These are phyloP conservation scores for Akanthomyces dipterigenus DNA, from an alignment of 2,329 filamentous ascomycete genomes.

Conservation along the genomic window DNA sequence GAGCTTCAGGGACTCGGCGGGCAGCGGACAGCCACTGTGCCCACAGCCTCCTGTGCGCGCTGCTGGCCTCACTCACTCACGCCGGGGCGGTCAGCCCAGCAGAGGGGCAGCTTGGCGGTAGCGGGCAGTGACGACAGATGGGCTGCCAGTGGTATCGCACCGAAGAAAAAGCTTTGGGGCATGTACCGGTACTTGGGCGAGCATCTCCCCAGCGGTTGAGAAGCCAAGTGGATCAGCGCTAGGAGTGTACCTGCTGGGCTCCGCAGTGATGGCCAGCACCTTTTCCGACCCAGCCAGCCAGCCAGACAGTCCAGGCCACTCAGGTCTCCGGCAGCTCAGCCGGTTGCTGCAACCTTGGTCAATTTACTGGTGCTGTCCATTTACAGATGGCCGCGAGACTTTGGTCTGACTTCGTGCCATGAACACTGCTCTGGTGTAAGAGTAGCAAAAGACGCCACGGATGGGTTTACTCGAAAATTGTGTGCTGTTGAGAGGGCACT, in stretches of 20 bases:
- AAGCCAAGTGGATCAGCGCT: slow-evolving; percentile 13
- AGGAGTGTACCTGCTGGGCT: not conserved
- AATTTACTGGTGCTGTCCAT: too few relatives aligned
- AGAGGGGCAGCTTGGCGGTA: not conserved
- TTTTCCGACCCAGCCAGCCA: not conserved
- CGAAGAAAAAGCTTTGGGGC: slow-evolving; percentile 14
- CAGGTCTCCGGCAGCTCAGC: not conserved
- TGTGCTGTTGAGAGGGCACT: not conserved
- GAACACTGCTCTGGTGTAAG: not conserved
- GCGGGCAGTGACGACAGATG: not conserved
- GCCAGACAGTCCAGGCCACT: not conserved
- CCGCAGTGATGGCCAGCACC: slow-evolving; percentile 3
- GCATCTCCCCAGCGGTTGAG: slow-evolving; percentile 14
- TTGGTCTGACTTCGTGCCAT: too few relatives aligned
- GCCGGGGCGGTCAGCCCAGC: not conserved
- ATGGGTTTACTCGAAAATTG: not conserved
- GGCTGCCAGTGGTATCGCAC: not conserved
- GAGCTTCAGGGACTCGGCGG: not conserved
- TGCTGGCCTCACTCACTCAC: not conserved
- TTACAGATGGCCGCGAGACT: too few relatives aligned
- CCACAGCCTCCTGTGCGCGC: not conserved
- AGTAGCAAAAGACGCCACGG: not conserved
- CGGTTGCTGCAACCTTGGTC: not conserved
- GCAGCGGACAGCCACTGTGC: not conserved
- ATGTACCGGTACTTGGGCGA: slow-evolving; percentile 14